Conservation (phyloP, 345 rosid species). For the Sisymbrium irio region DNA sequence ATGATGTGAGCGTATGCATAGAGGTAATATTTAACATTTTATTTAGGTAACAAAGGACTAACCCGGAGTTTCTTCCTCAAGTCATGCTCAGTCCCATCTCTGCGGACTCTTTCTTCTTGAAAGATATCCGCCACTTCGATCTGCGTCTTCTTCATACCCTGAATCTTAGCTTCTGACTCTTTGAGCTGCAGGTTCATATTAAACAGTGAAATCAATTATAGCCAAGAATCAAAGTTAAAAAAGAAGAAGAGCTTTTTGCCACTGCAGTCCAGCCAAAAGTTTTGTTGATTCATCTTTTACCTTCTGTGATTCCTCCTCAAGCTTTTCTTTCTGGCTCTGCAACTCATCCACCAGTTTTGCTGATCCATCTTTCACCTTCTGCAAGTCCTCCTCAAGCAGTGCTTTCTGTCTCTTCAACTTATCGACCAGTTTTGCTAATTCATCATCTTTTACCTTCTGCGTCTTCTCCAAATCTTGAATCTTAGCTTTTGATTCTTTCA, state of each 20-base stretch:
- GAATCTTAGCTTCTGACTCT: conserved; percentile 11
- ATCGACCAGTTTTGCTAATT: not conserved
- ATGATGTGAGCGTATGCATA: not conserved
- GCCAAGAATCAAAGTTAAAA: not conserved
- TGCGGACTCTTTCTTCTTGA: conserved; percentile 36
- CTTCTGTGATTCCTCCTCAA: not conserved
- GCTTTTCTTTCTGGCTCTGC: not conserved
- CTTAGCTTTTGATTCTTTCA: not conserved
- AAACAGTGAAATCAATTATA: not conserved
- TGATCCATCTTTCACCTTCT: not conserved
- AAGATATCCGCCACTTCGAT: conserved; percentile 1
- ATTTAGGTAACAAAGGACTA: conserved; percentile 5
- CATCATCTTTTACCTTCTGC: conserved; percentile 7
- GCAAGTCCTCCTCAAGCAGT: not conserved
- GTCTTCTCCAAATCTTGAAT: not conserved
- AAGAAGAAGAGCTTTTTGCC: not conserved
- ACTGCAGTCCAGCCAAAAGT: not conserved
- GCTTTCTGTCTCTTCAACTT: conserved; percentile 3
- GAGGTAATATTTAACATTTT: not conserved
- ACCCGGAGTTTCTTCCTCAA: conserved; percentile 43
- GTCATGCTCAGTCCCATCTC: conserved; percentile 32
- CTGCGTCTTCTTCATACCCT: conserved; percentile 23
- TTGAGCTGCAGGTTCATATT: conserved; percentile 28
- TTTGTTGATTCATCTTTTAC: not conserved
- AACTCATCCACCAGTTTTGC: not conserved